phyloP scores from a whole-genome alignment of 257 asterid species.

The Apocynum venetum region DNA sequence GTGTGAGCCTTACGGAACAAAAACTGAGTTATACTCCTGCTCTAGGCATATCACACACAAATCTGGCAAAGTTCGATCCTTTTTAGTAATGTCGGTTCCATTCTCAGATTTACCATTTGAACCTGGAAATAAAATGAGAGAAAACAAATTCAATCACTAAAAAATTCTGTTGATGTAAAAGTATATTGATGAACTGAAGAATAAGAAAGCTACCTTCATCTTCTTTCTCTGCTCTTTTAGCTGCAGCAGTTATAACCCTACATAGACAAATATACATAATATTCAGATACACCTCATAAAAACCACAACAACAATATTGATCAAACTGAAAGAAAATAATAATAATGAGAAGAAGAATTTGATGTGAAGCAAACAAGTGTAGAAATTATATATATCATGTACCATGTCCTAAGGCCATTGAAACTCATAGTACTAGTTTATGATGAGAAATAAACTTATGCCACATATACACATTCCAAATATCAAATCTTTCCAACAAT shows the following conservation, averaged over 20 bases:
- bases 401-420: neutral
- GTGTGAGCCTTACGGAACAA: conserved; percentile 75
- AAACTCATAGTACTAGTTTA: neutral
- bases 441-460: neutral
- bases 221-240: conserved; percentile 67
- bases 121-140: conserved; percentile 32
- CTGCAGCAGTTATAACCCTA: conserved; percentile 92
- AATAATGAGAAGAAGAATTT: neutral
- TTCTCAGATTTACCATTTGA: conserved; percentile 48
- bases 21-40: conserved; percentile 92
- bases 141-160: conserved; percentile 9
- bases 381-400: neutral
- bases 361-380: neutral
- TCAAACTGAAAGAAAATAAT: neutral
- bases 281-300: conserved; percentile 1
- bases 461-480: neutral
- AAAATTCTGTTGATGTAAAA: conserved; percentile 1
- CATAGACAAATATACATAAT: conserved; percentile 14
- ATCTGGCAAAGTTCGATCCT: conserved; percentile 64
- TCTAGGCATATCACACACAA: conserved; percentile 94
- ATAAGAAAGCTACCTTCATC: conserved; percentile 49
- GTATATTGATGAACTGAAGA: conserved; percentile 7
- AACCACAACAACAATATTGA: neutral
- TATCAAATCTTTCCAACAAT: neutral
- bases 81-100: conserved; percentile 43